Percentiles rank a stretch among this genome's conserved stretches.
phyloP scores from a whole-genome alignment of 2,329 filamentous ascomycete species.

The Paraphaeosphaeria minitans region DNA sequence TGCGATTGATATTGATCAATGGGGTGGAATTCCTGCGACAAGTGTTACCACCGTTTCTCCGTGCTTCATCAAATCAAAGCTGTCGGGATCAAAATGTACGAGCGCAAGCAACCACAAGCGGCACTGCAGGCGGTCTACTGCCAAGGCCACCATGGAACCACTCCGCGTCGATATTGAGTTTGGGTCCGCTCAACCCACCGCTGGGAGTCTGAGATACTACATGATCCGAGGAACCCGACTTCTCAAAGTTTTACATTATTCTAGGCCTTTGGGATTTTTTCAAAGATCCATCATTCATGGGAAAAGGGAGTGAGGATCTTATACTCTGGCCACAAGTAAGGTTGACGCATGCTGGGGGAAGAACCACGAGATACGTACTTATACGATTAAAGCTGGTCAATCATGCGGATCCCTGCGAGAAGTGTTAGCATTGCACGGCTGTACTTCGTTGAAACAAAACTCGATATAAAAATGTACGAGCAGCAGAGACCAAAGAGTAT shows the following conservation, averaged over 20 bases:
- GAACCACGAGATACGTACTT: neutral
- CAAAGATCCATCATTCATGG: neutral
- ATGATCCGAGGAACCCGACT: neutral
- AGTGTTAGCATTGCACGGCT: neutral
- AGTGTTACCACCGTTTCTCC: too few species aligned
- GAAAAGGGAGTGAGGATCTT: neutral
- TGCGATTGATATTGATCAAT: too few species aligned
- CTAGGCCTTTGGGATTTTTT: constrained; percentile 3
- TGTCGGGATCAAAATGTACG: too few species aligned
- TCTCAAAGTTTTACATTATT: neutral
- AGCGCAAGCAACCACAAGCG: constrained; percentile 1
- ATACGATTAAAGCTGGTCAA: neutral
- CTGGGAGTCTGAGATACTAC: neutral
- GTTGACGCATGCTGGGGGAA: neutral
- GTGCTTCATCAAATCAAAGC: too few species aligned
- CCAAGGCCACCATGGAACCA: neutral
- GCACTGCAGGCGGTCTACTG: constrained; percentile 4
- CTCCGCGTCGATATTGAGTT: neutral
- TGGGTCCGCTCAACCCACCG: neutral
- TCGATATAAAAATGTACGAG: constrained; percentile 11
- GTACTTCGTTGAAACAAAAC: neutral
- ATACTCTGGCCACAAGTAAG: neutral
- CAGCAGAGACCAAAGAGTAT: constrained; percentile 1
- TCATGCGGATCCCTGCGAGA: neutral
- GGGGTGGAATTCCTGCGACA: too few species aligned